Conservation (phyloP, 2,329 filamentous ascomycete species). For the Sarocladium kiliense region DNA sequence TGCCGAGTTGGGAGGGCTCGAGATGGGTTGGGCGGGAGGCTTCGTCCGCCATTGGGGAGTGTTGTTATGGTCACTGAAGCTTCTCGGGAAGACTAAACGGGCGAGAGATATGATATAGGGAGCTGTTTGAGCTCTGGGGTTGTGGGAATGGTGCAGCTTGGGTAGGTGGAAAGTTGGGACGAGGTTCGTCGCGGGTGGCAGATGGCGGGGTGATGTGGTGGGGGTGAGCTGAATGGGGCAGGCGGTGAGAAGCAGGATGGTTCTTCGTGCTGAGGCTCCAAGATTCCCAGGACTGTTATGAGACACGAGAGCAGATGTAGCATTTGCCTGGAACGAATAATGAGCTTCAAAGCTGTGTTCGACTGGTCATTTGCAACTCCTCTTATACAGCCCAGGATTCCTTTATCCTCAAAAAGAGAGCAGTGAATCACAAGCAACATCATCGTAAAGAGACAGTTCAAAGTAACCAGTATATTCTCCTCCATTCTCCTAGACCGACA, state of each 20-base stretch:
- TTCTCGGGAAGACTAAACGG: not conserved
- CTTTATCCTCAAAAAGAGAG: not conserved
- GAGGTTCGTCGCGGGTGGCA: not conserved
- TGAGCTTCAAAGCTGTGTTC: no score
- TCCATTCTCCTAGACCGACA: not conserved
- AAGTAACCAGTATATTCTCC: not conserved
- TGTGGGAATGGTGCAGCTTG: no score
- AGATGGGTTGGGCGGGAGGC: constrained; percentile 55
- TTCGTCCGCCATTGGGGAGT: constrained; percentile 1
- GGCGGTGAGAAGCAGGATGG: constrained; percentile 8
- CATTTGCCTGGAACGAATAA: no score
- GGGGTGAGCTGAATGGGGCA: constrained; percentile 1
- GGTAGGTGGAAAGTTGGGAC: no score
- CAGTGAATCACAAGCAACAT: not conserved
- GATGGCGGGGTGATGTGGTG: constrained; percentile 9
- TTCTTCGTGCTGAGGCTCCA: not conserved
- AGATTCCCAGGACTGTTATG: no score
- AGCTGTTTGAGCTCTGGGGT: constrained; percentile 15
- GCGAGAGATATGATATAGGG: constrained; percentile 7
- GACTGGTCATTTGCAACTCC: no score
- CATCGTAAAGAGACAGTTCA: no score
- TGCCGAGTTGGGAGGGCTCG: constrained; percentile 74
- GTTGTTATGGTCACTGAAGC: no score
- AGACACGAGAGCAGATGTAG: no score
- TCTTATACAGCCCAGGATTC: not conserved